Evolutionary conservation across 306 rosid species (phyloP).

Genomic region (Trichosanthes truncata): DNA sequence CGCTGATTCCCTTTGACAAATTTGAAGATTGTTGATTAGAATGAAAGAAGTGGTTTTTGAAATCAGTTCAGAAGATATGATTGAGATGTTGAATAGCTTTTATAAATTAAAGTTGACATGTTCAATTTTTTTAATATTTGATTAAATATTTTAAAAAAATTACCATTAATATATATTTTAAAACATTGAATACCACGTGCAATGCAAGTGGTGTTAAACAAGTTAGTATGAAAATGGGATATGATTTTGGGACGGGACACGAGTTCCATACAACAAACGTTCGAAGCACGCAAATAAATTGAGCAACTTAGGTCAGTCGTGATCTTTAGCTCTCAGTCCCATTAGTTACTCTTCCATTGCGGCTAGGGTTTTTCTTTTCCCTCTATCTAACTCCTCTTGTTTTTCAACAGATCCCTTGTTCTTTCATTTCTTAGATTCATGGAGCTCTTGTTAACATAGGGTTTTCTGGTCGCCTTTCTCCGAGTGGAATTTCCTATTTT

Average conservation of each 20-base stretch:
- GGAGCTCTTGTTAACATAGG: slow-evolving; percentile 34
- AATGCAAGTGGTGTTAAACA: no score
- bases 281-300: neutral
- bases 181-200: no score
- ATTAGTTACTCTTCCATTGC: neutral
- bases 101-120: no score
- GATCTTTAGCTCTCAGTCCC: neutral
- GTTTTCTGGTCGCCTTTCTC: slow-evolving; percentile 15
- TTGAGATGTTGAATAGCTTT: no score
- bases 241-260: neutral
- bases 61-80: no score
- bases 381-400: neutral
- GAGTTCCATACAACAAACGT: neutral
- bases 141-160: no score
- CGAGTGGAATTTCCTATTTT: slow-evolving; percentile 6
- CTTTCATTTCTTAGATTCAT: slow-evolving; percentile 13
- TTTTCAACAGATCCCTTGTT: slow-evolving; percentile 16
- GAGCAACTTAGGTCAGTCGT: neutral
- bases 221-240: no score
- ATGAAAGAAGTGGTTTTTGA: no score
- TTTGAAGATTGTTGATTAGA: no score
- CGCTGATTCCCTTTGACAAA: no score
- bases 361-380: slow-evolving; percentile 6
- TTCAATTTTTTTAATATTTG: no score
- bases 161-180: no score